These are phyloP conservation scores for Jasminum sambac DNA, from an alignment of 257 asterid genomes.

Conservation along the genomic window DNA sequence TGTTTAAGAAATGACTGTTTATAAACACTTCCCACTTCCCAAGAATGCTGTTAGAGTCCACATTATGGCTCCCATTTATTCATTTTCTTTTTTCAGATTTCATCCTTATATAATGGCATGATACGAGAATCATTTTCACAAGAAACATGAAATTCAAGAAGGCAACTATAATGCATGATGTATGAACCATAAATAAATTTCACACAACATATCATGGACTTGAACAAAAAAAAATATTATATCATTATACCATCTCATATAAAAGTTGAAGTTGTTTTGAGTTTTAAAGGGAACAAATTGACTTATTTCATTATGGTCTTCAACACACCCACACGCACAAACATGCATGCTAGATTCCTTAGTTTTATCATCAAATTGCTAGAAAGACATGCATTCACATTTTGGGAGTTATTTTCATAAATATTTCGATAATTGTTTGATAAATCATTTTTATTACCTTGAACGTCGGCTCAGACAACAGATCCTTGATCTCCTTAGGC, in stretches of 20 bases:
- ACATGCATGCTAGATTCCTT: no score
- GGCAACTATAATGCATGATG: not conserved
- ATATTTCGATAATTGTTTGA: conserved; percentile 96
- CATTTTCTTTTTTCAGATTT: not conserved
- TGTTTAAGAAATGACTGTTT: no score
- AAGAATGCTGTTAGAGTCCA: no score
- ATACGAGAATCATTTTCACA: not conserved
- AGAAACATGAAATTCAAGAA: not conserved
- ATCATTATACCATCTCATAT: not conserved
- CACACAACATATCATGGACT: not conserved
- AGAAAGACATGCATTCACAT: conserved; percentile 16
- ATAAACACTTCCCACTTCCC: no score
- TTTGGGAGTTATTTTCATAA: no score
- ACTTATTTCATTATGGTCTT: not conserved
- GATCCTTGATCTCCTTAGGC: no score
- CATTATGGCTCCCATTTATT: not conserved
- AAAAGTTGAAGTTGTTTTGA: not conserved
- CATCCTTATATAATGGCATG: not conserved
- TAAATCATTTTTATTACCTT: no score
- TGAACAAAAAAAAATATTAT: not conserved
- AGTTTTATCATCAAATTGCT: not conserved
- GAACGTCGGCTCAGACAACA: no score
- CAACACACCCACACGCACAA: not conserved
- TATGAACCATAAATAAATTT: not conserved
- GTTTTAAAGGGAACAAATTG: not conserved